Evolutionary conservation across 2,329 filamentous ascomycete genomes (phyloP), one percentile per base, ranked within the genome.

Genomic region (Diaporthe caulivora): DNA sequence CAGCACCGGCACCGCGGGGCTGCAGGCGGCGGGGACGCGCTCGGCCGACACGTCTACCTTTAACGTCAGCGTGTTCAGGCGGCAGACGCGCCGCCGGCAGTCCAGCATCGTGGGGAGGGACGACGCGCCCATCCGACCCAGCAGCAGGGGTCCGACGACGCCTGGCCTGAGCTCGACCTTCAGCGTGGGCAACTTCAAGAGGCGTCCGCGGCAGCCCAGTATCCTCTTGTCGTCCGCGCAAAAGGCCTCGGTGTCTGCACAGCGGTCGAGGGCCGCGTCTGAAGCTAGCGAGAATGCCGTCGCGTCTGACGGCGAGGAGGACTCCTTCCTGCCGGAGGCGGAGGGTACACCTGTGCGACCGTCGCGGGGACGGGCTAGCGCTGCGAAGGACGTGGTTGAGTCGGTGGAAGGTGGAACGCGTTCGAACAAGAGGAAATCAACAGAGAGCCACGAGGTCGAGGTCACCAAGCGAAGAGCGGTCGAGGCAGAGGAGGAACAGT

Each of bases 171-270:
- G 86, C 76, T 85, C 86, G 1, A 85, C 84, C 0, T 85, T 89
- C 77, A 91, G 88, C 73, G 86, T 92, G 67, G 89, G 89, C 18
- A 81, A 85, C 7, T 92, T 92, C 80, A 87, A 85, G 78, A 84
- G 90, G 51, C 86, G 90, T 57, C 84, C 84, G 24, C 84, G 90
- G 58, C 89, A 92, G 79, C 90, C 89, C 2, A 92, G 90, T 79
- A 92, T 92, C 71, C 80, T 92, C 54, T 87, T 89, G 7, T 87
- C 72, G 7, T 74, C 87, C 1, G 84, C 84, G 3, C 86, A 87
- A 74, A 89, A 85, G 75, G 79, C 80, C 3, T 80, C 76, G 18
- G 65, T 75, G 13, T 74, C 73, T 17, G 67, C 77, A 53, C 77
- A 79, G 13, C 72, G 71, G 54, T 79, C 78, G 18, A 65, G 70